Evolutionary conservation across 768 basidiomycete species (phyloP).

Genomic region (Trametes cubensis): DNA sequence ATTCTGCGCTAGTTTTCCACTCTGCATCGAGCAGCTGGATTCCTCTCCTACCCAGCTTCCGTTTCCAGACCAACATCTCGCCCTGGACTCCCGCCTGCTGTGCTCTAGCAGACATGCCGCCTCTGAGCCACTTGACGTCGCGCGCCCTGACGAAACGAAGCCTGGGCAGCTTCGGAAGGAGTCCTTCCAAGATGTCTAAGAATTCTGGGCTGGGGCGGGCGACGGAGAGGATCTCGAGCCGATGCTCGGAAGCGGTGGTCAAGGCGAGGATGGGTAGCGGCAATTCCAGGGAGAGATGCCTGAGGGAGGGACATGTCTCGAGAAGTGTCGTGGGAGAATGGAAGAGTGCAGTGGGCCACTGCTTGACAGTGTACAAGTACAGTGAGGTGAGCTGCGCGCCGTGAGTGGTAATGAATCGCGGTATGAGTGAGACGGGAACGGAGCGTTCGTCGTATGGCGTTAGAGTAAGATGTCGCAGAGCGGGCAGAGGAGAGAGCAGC

Average conservation of each 20-base stretch:
- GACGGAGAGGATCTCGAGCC: slow-evolving; percentile 69
- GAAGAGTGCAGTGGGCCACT: slow-evolving; percentile 37
- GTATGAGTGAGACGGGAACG: slow-evolving; percentile 57
- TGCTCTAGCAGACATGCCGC: slow-evolving; percentile 65
- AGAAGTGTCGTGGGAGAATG: slow-evolving; percentile 32
- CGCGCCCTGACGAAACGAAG: slow-evolving; percentile 61
- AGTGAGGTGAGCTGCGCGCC: slow-evolving; percentile 62
- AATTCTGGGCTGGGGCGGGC: slow-evolving; percentile 70
- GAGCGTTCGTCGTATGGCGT: slow-evolving; percentile 76
- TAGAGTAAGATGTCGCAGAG: slow-evolving; percentile 62
- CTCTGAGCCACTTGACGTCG: slow-evolving; percentile 74
- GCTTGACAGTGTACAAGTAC: slow-evolving; percentile 68
- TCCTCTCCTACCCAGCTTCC: slow-evolving; percentile 56
- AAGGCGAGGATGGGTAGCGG: slow-evolving; percentile 60
- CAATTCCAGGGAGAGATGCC: slow-evolving; percentile 72
- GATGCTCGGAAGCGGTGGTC: slow-evolving; percentile 33
- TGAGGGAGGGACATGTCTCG: slow-evolving; percentile 40
- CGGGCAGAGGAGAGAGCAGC: slow-evolving; percentile 60
- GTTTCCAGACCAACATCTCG: slow-evolving; percentile 75
- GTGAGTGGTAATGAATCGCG: slow-evolving; percentile 61
- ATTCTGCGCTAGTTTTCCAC: slow-evolving; percentile 52
- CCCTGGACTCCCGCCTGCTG: slow-evolving; percentile 79
- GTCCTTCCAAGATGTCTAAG: slow-evolving; percentile 54
- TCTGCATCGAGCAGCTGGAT: slow-evolving; percentile 71
- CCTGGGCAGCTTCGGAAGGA: slow-evolving; percentile 58